Conservation (phyloP, 1,284 basidiomycete genomes). For the Irpex rosettiformis region DNA sequence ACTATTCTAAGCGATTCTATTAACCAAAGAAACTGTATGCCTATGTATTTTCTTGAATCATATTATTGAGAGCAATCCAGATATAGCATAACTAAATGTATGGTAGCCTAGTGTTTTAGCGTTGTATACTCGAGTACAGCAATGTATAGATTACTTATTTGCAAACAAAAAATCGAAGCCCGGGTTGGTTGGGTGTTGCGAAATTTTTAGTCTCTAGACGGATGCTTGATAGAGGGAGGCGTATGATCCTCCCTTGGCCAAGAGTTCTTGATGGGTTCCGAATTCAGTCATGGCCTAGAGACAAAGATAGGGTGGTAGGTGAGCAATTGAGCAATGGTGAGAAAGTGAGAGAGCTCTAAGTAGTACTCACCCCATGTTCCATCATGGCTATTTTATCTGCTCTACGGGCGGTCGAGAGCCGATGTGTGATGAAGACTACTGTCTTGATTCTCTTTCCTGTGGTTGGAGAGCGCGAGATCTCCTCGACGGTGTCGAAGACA, state of each 20-base stretch:
- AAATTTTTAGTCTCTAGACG: constrained; percentile 33
- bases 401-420: constrained; percentile 72
- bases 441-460: constrained; percentile 57
- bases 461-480: constrained; percentile 50
- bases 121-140: neutral
- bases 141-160: neutral
- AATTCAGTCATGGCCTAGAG: constrained; percentile 73
- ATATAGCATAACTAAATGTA: constrained; percentile 10
- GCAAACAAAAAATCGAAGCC: neutral
- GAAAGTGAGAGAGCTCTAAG: neutral
- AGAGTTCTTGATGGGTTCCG: constrained; percentile 73
- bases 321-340: neutral
- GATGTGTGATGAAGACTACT: constrained; percentile 82
- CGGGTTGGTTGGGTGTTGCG: neutral
- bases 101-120: constrained; percentile 7
- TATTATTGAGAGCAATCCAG: neutral
- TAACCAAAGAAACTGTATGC: constrained; percentile 5
- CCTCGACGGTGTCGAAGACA: constrained; percentile 70
- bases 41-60: neutral
- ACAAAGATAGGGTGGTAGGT: constrained; percentile 12
- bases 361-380: constrained; percentile 65
- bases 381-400: constrained; percentile 86
- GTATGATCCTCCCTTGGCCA: constrained; percentile 59
- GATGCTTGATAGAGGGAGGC: constrained; percentile 70
- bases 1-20: constrained; percentile 44